Percentiles rank a stretch among this genome's conserved stretches.
Conservation (phyloP, 2,329 filamentous ascomycete species). For the Cladophialophora immunda region DNA sequence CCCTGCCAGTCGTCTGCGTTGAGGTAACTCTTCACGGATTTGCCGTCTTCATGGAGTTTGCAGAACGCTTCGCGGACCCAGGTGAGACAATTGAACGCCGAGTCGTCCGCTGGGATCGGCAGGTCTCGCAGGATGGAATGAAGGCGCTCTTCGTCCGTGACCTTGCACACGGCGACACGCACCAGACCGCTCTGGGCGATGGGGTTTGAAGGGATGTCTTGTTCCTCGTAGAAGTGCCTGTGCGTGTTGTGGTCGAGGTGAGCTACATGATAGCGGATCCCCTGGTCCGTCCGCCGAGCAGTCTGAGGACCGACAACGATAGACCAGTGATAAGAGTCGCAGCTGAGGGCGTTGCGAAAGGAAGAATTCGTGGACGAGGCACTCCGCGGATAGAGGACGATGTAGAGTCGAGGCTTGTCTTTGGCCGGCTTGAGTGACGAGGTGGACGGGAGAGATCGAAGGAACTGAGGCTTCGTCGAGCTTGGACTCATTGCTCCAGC, state of each 20-base stretch:
- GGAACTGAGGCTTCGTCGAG: conserved; percentile 30
- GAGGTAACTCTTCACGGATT: conserved; percentile 36
- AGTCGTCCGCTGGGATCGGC: conserved; percentile 28
- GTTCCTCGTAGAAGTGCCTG: conserved; percentile 39
- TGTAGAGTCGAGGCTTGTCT: conserved; percentile 40
- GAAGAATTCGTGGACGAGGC: conserved; percentile 32
- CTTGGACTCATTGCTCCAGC: conserved; percentile 4
- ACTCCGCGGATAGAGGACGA: conserved; percentile 38
- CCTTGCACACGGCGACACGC: conserved; percentile 38
- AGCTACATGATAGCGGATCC: conserved; percentile 38
- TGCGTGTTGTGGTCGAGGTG: conserved; percentile 29
- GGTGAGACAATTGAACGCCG: conserved; percentile 37
- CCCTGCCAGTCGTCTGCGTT: conserved; percentile 36
- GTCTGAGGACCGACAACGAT: conserved; percentile 37
- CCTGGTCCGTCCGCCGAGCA: conserved; percentile 28
- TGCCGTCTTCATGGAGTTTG: conserved; percentile 32
- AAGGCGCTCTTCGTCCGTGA: conserved; percentile 36
- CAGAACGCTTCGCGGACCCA: conserved; percentile 39
- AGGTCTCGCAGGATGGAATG: conserved; percentile 33
- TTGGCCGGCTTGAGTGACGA: conserved; percentile 29
- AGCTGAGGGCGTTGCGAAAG: conserved; percentile 37
- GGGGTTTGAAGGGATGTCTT: conserved; percentile 34
- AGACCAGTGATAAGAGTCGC: conserved; percentile 41
- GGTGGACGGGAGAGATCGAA: conserved; percentile 36
- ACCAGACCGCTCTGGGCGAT: conserved; percentile 33